These are phyloP conservation scores for Litchi chinensis DNA, from an alignment of 345 rosid species.

Conservation along the genomic window DNA sequence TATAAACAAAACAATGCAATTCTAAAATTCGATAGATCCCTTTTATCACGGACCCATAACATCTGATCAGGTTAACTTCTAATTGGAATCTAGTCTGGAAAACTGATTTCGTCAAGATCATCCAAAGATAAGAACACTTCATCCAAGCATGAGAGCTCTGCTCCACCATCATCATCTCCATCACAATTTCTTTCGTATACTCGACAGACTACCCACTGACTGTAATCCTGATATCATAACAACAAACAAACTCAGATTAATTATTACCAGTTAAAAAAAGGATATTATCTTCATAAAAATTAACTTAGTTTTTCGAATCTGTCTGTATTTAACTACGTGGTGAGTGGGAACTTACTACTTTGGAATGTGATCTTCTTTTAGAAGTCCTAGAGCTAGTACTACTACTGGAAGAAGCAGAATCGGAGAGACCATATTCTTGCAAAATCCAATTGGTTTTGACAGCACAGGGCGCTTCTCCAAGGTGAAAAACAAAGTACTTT, in stretches of 20 bases:
- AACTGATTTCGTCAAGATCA: slow-evolving; percentile 91
- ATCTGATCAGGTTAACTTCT: background rate
- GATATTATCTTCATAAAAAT: no score
- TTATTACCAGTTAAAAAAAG: background rate
- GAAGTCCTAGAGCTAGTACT: slow-evolving; percentile 46
- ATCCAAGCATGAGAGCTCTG: slow-evolving; percentile 89
- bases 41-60: background rate
- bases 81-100: slow-evolving; percentile 44
- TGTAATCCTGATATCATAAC: slow-evolving; percentile 59
- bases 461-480: slow-evolving; percentile 57
- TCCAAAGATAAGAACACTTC: slow-evolving; percentile 93
- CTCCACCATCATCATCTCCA: slow-evolving; percentile 50
- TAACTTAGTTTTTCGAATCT: no score
- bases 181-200: slow-evolving; percentile 64
- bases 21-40: slow-evolving; percentile 27
- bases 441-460: slow-evolving; percentile 73
- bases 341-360: slow-evolving; percentile 33
- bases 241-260: background rate
- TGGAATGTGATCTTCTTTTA: slow-evolving; percentile 49
- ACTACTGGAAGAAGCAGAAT: slow-evolving; percentile 35
- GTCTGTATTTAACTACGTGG: no score
- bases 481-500: slow-evolving; percentile 52
- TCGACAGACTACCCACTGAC: slow-evolving; percentile 88
- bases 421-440: slow-evolving; percentile 77
- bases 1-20: background rate